Conservation (phyloP, 2,329 filamentous ascomycete species). For the Endothia cerciana region DNA sequence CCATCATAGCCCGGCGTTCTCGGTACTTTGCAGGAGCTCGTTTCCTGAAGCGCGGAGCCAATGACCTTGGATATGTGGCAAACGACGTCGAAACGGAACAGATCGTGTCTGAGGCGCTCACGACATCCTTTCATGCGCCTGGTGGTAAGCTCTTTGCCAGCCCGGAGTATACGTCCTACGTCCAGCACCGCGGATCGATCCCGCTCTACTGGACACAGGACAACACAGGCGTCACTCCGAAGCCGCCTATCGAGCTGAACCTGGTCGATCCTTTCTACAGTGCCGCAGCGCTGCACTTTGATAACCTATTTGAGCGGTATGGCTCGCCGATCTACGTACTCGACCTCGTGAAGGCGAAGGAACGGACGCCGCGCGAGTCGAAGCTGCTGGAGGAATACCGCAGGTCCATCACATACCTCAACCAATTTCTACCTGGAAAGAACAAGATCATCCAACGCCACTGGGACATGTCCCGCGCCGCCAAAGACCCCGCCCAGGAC, state of each 20-base stretch:
- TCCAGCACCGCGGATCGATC: slow-evolving; percentile 96
- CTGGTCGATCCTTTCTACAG: slow-evolving; percentile 96
- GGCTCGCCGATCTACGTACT: slow-evolving; percentile 90
- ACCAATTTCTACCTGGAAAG: slow-evolving; percentile 83
- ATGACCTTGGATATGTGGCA: slow-evolving; percentile 92
- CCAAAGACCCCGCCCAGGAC: slow-evolving; percentile 89
- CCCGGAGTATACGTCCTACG: slow-evolving; percentile 91
- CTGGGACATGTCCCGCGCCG: slow-evolving; percentile 97
- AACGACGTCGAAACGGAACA: slow-evolving; percentile 99
- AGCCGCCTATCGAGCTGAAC: slow-evolving; percentile 93
- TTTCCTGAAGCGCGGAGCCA: slow-evolving; percentile 92
- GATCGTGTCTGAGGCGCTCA: slow-evolving; percentile 92
- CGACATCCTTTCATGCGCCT: slow-evolving; percentile 93
- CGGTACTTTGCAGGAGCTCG: slow-evolving; percentile 92
- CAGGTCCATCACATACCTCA: slow-evolving; percentile 85
- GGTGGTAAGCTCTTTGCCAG: slow-evolving; percentile 84
- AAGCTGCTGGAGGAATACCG: slow-evolving; percentile 89
- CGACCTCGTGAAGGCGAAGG: slow-evolving; percentile 87
- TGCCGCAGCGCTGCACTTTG: slow-evolving; percentile 90
- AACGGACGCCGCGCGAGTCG: slow-evolving; percentile 87
- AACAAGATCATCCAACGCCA: slow-evolving; percentile 92
- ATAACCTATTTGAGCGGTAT: slow-evolving; percentile 91
- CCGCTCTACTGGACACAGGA: slow-evolving; percentile 98
- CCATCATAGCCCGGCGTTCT: slow-evolving; percentile 89
- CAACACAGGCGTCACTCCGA: slow-evolving; percentile 90